phyloP scores from a whole-genome alignment of 2,329 filamentous ascomycete genomes.

The Talaromyces sp. region DNA sequence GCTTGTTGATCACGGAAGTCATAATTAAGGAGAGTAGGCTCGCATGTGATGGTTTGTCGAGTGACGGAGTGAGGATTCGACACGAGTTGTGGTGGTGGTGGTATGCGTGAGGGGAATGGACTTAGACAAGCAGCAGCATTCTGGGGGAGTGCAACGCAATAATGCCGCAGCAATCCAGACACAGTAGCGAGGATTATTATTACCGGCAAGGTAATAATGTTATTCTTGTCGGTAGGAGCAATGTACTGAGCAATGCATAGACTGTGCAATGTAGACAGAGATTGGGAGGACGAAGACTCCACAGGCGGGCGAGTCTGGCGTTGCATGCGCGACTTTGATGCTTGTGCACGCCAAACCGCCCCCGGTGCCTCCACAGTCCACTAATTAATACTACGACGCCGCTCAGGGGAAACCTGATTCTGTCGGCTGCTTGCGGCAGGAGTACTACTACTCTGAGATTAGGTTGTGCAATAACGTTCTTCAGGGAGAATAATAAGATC shows the following conservation, averaged over 20 bases:
- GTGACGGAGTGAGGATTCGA: neutral
- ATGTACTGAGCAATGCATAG: neutral
- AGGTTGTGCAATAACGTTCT: too few species aligned
- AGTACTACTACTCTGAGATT: too few species aligned
- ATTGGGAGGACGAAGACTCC: neutral
- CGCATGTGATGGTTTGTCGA: neutral
- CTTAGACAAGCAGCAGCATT: neutral
- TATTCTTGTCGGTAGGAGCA: too few species aligned
- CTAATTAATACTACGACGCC: too few species aligned
- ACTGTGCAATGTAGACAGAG: neutral
- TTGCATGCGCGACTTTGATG: neutral
- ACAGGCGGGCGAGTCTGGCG: neutral
- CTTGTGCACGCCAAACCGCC: neutral
- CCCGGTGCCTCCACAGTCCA: neutral
- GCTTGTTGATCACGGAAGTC: conserved; percentile 78
- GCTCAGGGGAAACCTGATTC: neutral
- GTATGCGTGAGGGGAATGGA: neutral
- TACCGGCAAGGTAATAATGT: too few species aligned
- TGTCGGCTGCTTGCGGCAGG: neutral
- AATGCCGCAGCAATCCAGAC: neutral
- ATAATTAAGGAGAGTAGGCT: conserved; percentile 40
- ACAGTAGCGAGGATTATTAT: neutral
- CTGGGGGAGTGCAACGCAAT: neutral
- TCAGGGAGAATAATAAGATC: too few species aligned
- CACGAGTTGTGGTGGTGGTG: neutral